A percentile compares a stretch with the other conserved stretches of the same genome.
These are phyloP conservation scores for Rhodotorula paludigena DNA, from an alignment of 768 basidiomycete species.

Conservation along the genomic window DNA sequence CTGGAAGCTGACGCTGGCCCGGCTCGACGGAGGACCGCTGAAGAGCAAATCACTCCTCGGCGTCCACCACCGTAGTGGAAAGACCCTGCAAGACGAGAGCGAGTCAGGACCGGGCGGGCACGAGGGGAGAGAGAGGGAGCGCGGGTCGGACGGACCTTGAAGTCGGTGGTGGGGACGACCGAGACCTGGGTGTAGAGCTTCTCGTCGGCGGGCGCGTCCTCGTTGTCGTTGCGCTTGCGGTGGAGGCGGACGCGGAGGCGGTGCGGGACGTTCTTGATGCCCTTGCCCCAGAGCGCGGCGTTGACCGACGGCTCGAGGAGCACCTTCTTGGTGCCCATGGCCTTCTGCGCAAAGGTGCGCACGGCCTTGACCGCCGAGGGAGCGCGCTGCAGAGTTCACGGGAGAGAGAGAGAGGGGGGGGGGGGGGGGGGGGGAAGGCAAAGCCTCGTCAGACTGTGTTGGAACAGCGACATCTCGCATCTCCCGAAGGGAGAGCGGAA, in stretches of 20 bases:
- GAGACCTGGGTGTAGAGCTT: constrained; percentile 30
- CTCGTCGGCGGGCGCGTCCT: constrained; percentile 77
- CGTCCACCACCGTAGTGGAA: constrained; percentile 58
- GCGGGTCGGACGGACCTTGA: constrained; percentile 60
- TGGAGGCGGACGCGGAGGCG: constrained; percentile 89
- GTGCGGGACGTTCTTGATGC: constrained; percentile 89
- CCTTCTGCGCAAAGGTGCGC: constrained; percentile 80
- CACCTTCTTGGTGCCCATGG: constrained; percentile 94
- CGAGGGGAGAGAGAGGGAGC: not conserved
- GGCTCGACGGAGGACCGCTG: not conserved
- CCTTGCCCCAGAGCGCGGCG: constrained; percentile 82
- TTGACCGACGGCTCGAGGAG: constrained; percentile 93
- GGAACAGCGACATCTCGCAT: not conserved
- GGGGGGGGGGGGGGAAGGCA: not conserved
- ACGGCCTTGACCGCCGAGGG: constrained; percentile 95
- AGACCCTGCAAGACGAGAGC: constrained; percentile 57
- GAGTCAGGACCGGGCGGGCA: not conserved
- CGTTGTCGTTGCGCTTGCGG: constrained; percentile 95
- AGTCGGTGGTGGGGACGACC: constrained; percentile 30
- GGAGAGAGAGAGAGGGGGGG: not conserved
- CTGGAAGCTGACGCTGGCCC: no score
- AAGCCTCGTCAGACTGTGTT: not conserved
- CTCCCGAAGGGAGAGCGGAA: not conserved
- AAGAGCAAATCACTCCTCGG: constrained; percentile 34
- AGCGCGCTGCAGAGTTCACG: constrained; percentile 63